Conservation (phyloP, 2,329 filamentous ascomycete species). For the Epichloe baconii region DNA sequence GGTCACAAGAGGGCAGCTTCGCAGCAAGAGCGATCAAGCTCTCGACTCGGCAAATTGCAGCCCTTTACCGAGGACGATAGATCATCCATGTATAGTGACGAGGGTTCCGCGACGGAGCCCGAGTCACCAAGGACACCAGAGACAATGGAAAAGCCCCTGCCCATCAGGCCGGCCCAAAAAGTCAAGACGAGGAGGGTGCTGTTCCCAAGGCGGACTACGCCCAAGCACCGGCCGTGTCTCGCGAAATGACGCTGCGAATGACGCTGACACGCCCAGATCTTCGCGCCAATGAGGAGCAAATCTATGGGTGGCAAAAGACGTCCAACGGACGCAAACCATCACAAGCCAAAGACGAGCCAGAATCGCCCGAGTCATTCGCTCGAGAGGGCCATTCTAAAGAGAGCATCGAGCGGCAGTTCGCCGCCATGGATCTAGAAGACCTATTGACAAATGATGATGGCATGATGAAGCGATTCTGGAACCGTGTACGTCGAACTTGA, state of each 20-base stretch:
- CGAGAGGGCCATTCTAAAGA: constrained; percentile 31
- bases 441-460: constrained; percentile 29
- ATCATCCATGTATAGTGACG: constrained; percentile 42
- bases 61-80: constrained; percentile 47
- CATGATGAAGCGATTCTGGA: constrained; percentile 52
- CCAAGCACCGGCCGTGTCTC: constrained; percentile 41
- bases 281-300: constrained; percentile 57
- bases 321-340: constrained; percentile 34
- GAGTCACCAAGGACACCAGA: constrained; percentile 48
- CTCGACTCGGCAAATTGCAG: constrained; percentile 36
- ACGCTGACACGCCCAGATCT: constrained; percentile 84
- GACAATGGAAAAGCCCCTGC: constrained; percentile 27
- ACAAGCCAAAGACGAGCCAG: constrained; percentile 19
- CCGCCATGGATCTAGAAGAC: constrained; percentile 38
- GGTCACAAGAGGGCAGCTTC: constrained; percentile 11
- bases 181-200: constrained; percentile 13
- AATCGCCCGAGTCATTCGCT: constrained; percentile 17
- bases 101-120: constrained; percentile 40
- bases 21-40: constrained; percentile 15
- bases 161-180: constrained; percentile 15
- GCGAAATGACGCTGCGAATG: constrained; percentile 95
- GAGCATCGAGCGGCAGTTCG: constrained; percentile 39
- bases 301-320: constrained; percentile 53
- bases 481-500: constrained; percentile 38
- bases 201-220: constrained; percentile 28